phyloP scores from a whole-genome alignment of 1,139 yeast species.

The Debaryomyces psychrophilus region DNA sequence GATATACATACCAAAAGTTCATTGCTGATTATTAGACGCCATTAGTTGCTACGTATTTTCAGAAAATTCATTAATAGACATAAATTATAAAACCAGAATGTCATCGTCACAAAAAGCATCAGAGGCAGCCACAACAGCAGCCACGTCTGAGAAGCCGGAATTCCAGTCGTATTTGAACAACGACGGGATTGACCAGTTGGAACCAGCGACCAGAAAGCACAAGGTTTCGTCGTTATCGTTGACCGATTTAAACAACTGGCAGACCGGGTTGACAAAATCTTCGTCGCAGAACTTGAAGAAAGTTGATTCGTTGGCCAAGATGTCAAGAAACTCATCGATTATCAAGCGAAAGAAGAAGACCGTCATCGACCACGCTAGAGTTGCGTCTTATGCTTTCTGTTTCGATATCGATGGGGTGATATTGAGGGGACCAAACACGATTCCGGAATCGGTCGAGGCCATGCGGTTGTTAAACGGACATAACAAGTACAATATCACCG shows the following conservation, averaged over 20 bases:
- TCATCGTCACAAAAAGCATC: constrained; percentile 8
- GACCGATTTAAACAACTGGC: constrained; percentile 68
- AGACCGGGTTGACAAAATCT: constrained; percentile 50
- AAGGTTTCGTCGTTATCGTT: constrained; percentile 71
- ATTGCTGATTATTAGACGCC: not conserved
- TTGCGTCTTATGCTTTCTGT: constrained; percentile 84
- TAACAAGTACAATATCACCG: constrained; percentile 74
- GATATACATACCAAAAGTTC: not conserved
- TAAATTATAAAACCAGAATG: constrained; percentile 1
- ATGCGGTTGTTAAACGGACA: constrained; percentile 71
- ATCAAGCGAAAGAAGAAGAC: constrained; percentile 53
- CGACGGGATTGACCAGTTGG: constrained; percentile 69
- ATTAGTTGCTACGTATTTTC: not conserved
- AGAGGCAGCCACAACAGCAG: constrained; percentile 14
- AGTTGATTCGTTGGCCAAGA: constrained; percentile 52
- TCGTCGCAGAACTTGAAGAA: constrained; percentile 51
- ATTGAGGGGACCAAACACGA: constrained; percentile 76
- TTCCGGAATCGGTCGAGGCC: constrained; percentile 76
- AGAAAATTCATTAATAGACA: not conserved
- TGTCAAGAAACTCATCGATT: constrained; percentile 55
- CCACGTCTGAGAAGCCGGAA: constrained; percentile 20
- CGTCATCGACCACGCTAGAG: constrained; percentile 66
- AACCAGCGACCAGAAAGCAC: constrained; percentile 62
- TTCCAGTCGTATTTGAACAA: constrained; percentile 64
- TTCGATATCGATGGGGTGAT: constrained; percentile 88